phyloP scores from a whole-genome alignment of 352 stramenopile genomes.

The Aphanomyces invadans region DNA sequence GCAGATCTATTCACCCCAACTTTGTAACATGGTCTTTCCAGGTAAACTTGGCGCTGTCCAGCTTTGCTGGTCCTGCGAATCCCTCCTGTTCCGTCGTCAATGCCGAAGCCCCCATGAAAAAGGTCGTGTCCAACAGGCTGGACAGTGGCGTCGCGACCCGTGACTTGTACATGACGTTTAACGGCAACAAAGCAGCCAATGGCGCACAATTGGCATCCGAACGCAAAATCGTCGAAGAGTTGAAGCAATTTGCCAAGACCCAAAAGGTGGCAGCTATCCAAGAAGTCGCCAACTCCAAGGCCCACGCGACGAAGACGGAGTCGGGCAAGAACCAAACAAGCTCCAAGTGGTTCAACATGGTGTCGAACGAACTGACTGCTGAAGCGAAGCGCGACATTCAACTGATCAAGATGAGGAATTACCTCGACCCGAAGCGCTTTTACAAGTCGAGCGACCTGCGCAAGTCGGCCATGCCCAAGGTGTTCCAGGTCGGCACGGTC shows the following conservation, averaged over 20 bases:
- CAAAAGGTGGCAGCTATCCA: constrained; percentile 35
- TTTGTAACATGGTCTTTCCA: not conserved
- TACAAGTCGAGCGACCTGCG: constrained; percentile 90
- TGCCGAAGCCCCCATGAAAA: not conserved
- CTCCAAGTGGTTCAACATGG: constrained; percentile 90
- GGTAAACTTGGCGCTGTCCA: constrained; percentile 16
- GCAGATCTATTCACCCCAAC: not conserved
- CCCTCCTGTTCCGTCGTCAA: not conserved
- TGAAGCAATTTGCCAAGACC: constrained; percentile 38
- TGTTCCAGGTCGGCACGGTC: constrained; percentile 89
- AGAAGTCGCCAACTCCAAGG: constrained; percentile 3
- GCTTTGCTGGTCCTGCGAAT: not conserved
- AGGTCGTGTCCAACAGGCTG: constrained; percentile 45
- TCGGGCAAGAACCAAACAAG: constrained; percentile 44
- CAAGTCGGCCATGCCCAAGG: constrained; percentile 64
- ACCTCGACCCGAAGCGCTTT: constrained; percentile 95
- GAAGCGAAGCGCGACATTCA: constrained; percentile 84
- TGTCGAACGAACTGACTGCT: constrained; percentile 80
- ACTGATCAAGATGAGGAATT: constrained; percentile 92
- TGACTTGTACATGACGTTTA: constrained; percentile 42
- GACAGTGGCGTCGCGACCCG: constrained; percentile 57
- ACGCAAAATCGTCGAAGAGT: constrained; percentile 37
- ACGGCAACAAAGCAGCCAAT: constrained; percentile 32
- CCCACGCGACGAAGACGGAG: constrained; percentile 34
- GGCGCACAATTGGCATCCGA: constrained; percentile 38